Conservation (phyloP, 1,139 yeast genomes). For the Saccharomycopsis crataegensis region DNA sequence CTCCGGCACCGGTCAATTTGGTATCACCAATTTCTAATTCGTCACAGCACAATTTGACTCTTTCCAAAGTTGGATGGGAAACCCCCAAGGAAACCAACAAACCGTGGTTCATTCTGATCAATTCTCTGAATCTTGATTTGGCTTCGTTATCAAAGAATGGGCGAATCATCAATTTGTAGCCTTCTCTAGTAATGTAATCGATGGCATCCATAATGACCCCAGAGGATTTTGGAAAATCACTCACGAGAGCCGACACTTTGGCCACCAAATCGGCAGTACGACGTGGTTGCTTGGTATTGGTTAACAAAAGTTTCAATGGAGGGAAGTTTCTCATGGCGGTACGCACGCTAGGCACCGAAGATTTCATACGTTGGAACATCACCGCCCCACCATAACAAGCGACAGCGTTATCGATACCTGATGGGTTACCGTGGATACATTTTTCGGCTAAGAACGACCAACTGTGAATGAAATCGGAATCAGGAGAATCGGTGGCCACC, state of each 20-base stretch:
- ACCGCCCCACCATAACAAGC: constrained; percentile 97
- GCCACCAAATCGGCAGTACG: constrained; percentile 81
- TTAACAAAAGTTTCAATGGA: constrained; percentile 61
- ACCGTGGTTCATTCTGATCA: constrained; percentile 86
- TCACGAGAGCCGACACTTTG: constrained; percentile 54
- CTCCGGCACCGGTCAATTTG: constrained; percentile 97
- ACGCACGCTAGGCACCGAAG: constrained; percentile 51
- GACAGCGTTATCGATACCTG: constrained; percentile 95
- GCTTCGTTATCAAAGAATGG: constrained; percentile 43
- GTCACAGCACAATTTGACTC: constrained; percentile 58
- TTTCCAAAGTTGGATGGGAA: constrained; percentile 82
- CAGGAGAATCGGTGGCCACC: constrained; percentile 31
- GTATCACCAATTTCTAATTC: constrained; percentile 69
- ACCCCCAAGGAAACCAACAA: constrained; percentile 81
- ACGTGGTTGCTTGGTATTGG: constrained; percentile 82
- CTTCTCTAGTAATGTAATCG: constrained; percentile 61
- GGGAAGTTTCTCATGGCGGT: constrained; percentile 71
- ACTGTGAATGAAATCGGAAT: constrained; percentile 57
- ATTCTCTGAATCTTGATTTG: constrained; percentile 44
- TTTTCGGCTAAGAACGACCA: constrained; percentile 95
- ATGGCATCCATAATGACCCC: constrained; percentile 61
- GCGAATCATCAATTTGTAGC: constrained; percentile 51
- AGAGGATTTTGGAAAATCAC: constrained; percentile 46
- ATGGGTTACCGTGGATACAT: constrained; percentile 94
- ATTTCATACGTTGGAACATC: constrained; percentile 61